Conservation (phyloP, 805 yeast species). For the Suhomyces sp. region DNA sequence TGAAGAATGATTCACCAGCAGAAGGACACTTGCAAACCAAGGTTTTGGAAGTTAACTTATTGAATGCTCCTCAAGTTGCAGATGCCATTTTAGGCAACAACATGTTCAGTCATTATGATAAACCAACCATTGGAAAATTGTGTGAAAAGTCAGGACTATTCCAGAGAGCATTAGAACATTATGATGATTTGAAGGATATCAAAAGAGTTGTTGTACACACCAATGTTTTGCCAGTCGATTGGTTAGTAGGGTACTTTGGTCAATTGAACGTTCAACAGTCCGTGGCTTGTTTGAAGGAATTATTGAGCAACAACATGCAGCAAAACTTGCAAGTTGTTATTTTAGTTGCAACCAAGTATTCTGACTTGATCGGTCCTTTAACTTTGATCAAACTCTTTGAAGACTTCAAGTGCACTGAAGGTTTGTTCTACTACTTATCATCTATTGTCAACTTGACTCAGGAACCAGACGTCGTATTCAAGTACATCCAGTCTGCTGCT, state of each 20-base stretch:
- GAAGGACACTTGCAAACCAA: constrained; percentile 96
- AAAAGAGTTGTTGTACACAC: constrained; percentile 93
- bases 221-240: constrained; percentile 78
- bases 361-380: constrained; percentile 86
- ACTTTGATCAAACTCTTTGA: constrained; percentile 88
- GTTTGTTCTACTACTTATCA: constrained; percentile 89
- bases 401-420: constrained; percentile 88
- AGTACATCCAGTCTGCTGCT: constrained; percentile 93
- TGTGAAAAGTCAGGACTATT: constrained; percentile 95
- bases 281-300: constrained; percentile 78
- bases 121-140: constrained; percentile 85
- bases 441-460: constrained; percentile 91
- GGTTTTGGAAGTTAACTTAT: constrained; percentile 83
- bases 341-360: constrained; percentile 95
- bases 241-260: constrained; percentile 92
- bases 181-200: constrained; percentile 90
- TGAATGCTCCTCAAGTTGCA: constrained; percentile 99
- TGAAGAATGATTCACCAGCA: constrained; percentile 88
- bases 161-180: constrained; percentile 95
- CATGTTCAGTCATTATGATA: constrained; percentile 94
- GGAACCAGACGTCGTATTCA: constrained; percentile 92
- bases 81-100: constrained; percentile 96
- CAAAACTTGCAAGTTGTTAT: constrained; percentile 90
- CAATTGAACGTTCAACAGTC: constrained; percentile 93
- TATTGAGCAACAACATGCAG: constrained; percentile 71